These are phyloP conservation scores for Cubamyces sp. DNA, from an alignment of 768 basidiomycete species.

Conservation along the genomic window DNA sequence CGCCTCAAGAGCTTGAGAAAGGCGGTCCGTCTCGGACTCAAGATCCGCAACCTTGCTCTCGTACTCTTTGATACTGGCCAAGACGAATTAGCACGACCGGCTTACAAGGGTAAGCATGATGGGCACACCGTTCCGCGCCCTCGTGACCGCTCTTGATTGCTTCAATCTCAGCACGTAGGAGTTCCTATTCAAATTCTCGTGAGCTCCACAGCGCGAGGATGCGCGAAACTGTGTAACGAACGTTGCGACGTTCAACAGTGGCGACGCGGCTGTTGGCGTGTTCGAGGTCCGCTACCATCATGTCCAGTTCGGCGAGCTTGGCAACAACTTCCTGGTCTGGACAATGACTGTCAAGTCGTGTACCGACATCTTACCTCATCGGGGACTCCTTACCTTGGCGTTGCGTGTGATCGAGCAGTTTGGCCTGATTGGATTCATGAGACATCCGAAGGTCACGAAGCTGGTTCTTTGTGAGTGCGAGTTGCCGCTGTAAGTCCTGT, in stretches of 20 bases:
- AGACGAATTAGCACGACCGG: constrained; percentile 6
- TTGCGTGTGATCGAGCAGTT: constrained; percentile 87
- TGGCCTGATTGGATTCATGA: constrained; percentile 92
- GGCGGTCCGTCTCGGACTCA: constrained; percentile 73
- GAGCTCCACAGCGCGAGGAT: background rate
- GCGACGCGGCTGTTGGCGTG: constrained; percentile 94
- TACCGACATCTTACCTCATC: background rate
- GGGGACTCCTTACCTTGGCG: constrained; percentile 66
- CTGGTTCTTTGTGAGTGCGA: constrained; percentile 86
- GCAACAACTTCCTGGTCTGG: constrained; percentile 90
- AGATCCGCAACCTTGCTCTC: constrained; percentile 75
- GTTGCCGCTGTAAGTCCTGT: constrained; percentile 90
- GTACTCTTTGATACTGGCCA: constrained; percentile 64
- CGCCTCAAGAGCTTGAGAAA: constrained; percentile 66
- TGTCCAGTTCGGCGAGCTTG: constrained; percentile 90
- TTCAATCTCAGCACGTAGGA: constrained; percentile 95
- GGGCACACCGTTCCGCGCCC: constrained; percentile 63
- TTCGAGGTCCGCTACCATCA: constrained; percentile 93
- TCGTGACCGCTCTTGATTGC: constrained; percentile 80
- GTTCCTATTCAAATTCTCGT: constrained; percentile 59
- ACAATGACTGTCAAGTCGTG: background rate
- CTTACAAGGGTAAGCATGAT: background rate
- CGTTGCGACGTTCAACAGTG: constrained; percentile 91
- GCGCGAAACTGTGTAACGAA: constrained; percentile 39
- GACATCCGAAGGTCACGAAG: constrained; percentile 88